These are phyloP conservation scores for Paramecium sonneborni DNA, from an alignment of 73 alveolate species.

Conservation along the genomic window DNA sequence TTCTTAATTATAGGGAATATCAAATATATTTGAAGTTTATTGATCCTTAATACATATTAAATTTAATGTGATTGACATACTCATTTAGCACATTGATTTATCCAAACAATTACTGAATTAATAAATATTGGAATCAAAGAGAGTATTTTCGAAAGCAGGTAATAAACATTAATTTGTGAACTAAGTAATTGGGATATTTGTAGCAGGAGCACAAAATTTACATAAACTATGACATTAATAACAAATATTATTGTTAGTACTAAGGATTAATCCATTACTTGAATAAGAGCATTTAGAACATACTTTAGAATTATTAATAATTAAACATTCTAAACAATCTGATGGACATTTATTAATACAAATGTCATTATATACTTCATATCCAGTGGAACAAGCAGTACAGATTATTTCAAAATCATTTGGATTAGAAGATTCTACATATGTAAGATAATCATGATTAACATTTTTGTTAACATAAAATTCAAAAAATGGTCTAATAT, in stretches of 20 bases:
- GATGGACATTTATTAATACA: background rate
- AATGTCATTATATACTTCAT: background rate
- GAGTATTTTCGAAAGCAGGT: background rate
- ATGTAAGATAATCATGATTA: background rate
- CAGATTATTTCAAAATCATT: background rate
- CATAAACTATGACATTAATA: background rate
- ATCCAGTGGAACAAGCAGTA: background rate
- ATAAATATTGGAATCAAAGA: background rate
- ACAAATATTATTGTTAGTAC: background rate
- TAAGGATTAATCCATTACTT: background rate
- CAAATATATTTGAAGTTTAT: background rate
- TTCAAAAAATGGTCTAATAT: background rate
- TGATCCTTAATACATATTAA: background rate
- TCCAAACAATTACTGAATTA: background rate
- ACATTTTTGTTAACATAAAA: background rate
- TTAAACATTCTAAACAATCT: background rate
- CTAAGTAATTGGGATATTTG: background rate
- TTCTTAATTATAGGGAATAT: background rate
- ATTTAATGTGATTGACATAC: background rate
- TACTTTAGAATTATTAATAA: background rate
- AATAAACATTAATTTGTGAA: background rate
- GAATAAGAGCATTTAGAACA: background rate
- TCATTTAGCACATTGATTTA: background rate
- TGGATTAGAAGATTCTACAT: background rate
- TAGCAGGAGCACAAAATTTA: background rate